Conservation (phyloP, 2,329 filamentous ascomycete species). For the Fusarium sp. region DNA sequence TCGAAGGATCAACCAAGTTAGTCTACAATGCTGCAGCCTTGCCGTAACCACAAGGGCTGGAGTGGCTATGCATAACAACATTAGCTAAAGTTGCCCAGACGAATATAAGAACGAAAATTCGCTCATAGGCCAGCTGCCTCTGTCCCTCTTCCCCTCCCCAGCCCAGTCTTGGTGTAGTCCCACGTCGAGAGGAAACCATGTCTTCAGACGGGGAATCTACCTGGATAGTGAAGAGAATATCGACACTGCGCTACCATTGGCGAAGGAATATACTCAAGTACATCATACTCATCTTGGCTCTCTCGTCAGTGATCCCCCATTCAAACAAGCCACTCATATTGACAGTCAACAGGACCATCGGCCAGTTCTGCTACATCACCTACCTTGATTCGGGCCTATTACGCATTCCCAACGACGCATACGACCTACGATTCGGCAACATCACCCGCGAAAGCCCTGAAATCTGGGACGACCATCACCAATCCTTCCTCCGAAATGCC, state of each 20-base stretch:
- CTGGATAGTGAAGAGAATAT: neutral
- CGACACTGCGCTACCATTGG: neutral
- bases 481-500: constrained; percentile 13
- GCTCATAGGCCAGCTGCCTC: too few species aligned
- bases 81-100: too few species aligned
- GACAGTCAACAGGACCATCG: neutral
- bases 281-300: neutral
- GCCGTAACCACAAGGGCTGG: too few species aligned
- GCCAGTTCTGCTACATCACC: constrained; percentile 9
- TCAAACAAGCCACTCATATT: neutral
- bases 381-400: neutral
- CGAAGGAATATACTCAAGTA: neutral
- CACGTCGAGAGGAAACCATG: too few species aligned
- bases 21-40: too few species aligned
- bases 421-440: constrained; percentile 13
- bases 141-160: too few species aligned
- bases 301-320: neutral
- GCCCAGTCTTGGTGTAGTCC: too few species aligned
- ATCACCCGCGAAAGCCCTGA: constrained; percentile 16
- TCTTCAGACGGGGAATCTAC: too few species aligned
- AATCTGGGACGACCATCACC: constrained; percentile 15
- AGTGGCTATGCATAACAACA: too few species aligned
- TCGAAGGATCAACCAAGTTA: too few species aligned
- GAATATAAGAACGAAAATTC: too few species aligned
- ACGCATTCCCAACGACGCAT: constrained; percentile 21